phyloP scores from a whole-genome alignment of 192 early-diverging fungal species.

The Spizellomyces punctatus region DNA sequence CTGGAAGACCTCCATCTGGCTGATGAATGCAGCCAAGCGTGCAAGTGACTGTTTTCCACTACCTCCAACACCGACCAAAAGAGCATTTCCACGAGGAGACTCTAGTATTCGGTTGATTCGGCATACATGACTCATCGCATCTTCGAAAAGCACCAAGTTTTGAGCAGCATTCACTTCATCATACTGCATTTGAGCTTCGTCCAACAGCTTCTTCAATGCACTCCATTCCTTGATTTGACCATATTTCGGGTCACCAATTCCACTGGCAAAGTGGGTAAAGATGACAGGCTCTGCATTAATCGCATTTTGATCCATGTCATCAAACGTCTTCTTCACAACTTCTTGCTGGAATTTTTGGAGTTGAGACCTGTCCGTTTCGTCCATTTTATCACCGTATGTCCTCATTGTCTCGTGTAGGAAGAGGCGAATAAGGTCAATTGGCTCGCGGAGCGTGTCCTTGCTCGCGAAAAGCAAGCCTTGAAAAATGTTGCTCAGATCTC shows the following conservation, averaged over 20 bases:
- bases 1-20: slow-evolving; percentile 70
- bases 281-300: slow-evolving; percentile 61
- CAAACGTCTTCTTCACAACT: slow-evolving; percentile 62
- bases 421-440: slow-evolving; percentile 57
- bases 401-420: slow-evolving; percentile 62
- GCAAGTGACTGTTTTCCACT: slow-evolving; percentile 64
- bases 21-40: slow-evolving; percentile 64
- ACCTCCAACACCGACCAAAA: slow-evolving; percentile 67
- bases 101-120: slow-evolving; percentile 66
- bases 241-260: slow-evolving; percentile 65
- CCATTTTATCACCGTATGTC: slow-evolving; percentile 67
- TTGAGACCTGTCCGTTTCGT: slow-evolving; percentile 48
- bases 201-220: slow-evolving; percentile 50
- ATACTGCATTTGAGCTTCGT: slow-evolving; percentile 66
- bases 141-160: slow-evolving; percentile 67
- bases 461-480: slow-evolving; percentile 62
- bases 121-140: slow-evolving; percentile 69
- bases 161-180: slow-evolving; percentile 66
- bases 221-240: slow-evolving; percentile 63
- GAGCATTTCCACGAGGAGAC: slow-evolving; percentile 62
- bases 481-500: slow-evolving; percentile 66
- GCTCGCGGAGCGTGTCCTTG: slow-evolving; percentile 63
- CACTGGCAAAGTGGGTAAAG: slow-evolving; percentile 62
- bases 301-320: slow-evolving; percentile 58
- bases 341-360: slow-evolving; percentile 59